A percentile compares a stretch with the other conserved stretches of the same genome.
These are phyloP conservation scores for Collybia sordida DNA, from an alignment of 768 basidiomycete species.

Conservation along the genomic window DNA sequence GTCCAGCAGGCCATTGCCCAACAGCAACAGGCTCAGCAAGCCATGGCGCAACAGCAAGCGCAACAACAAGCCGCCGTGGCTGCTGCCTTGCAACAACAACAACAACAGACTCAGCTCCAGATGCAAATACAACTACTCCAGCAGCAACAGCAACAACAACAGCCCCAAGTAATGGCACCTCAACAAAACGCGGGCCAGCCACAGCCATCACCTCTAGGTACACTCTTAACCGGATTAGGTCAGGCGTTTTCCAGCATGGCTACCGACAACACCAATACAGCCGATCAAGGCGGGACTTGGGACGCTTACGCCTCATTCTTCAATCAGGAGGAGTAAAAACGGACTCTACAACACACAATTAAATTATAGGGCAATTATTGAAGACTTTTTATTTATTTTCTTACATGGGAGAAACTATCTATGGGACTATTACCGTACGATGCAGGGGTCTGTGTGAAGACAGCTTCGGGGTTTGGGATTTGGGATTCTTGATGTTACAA, in stretches of 20 bases:
- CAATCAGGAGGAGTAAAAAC: no score
- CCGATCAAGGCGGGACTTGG: background rate
- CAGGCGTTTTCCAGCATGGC: constrained; percentile 2
- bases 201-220: background rate
- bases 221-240: constrained; percentile 2
- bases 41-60: background rate
- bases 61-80: background rate
- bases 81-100: background rate
- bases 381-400: no score
- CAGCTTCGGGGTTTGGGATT: no score
- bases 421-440: no score
- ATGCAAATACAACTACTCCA: background rate
- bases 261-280: background rate
- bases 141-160: constrained; percentile 4
- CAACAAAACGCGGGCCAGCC: background rate
- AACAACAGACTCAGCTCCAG: constrained; percentile 1
- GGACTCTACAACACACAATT: no score
- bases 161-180: background rate
- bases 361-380: no score
- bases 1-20: background rate
- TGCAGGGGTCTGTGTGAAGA: no score
- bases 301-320: no score
- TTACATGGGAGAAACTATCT: no score
- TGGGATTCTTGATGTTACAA: no score
- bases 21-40: constrained; percentile 2